phyloP scores from a whole-genome alignment of 345 rosid species.

The Combretum micranthum region DNA sequence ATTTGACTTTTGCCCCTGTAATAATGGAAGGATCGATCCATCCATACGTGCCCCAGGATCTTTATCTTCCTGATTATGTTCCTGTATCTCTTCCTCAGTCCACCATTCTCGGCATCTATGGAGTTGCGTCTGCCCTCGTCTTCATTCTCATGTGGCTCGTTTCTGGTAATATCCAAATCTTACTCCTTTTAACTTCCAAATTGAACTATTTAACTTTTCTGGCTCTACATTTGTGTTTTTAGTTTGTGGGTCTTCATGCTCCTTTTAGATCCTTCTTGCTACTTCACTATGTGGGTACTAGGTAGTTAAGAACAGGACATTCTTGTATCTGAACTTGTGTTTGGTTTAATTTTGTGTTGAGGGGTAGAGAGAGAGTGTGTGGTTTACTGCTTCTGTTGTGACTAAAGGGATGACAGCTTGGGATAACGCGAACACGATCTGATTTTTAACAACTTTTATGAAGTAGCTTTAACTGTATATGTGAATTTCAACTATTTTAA shows the following conservation, averaged over 20 bases:
- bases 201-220: background rate
- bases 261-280: background rate
- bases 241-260: background rate
- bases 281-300: background rate
- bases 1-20: background rate
- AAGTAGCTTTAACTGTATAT: too few species aligned
- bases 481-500: too few species aligned
- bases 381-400: too few species aligned
- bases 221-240: background rate
- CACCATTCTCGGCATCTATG: constrained; percentile 46
- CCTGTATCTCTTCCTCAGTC: constrained; percentile 55
- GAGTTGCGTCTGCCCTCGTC: constrained; percentile 41
- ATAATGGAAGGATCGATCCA: constrained; percentile 21
- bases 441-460: too few species aligned
- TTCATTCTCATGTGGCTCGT: constrained; percentile 56
- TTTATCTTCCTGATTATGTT: constrained; percentile 53
- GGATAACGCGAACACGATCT: too few species aligned
- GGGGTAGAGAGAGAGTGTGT: too few species aligned
- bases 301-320: background rate
- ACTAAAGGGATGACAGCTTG: too few species aligned
- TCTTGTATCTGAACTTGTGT: background rate
- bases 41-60: constrained; percentile 81
- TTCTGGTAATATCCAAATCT: constrained; percentile 45
- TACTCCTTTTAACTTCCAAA: background rate
- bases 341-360: background rate